A percentile compares a stretch with the other conserved stretches of the same genome.
Evolutionary conservation across 2,329 filamentous ascomycete genomes (phyloP).

Genomic region (Geosmithia flava): DNA sequence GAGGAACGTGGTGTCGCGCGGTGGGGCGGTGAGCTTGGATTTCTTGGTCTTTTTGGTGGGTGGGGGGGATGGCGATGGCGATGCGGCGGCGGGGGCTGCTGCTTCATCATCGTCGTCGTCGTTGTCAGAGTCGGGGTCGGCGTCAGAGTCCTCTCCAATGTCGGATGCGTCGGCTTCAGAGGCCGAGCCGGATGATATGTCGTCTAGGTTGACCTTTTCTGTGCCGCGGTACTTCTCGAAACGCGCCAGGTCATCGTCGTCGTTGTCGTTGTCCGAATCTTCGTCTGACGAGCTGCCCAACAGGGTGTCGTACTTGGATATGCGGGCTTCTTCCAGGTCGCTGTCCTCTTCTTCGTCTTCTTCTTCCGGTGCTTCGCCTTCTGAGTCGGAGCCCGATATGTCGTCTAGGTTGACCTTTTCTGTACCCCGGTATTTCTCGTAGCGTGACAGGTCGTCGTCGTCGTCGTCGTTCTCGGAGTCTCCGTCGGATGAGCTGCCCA

Average conservation of each 20-base stretch:
- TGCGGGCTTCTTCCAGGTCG: constrained; percentile 1
- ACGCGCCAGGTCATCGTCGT: constrained; percentile 19
- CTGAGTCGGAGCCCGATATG: constrained; percentile 17
- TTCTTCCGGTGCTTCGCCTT: constrained; percentile 17
- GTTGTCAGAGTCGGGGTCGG: constrained; percentile 13
- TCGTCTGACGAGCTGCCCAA: constrained; percentile 31
- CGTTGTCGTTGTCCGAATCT: constrained; percentile 20
- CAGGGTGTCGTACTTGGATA: constrained; percentile 30
- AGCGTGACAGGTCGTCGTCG: constrained; percentile 19
- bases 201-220: constrained; percentile 23
- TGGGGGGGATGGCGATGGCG: constrained; percentile 16
- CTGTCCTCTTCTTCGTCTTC: constrained; percentile 10
- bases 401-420: constrained; percentile 25
- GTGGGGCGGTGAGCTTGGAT: constrained; percentile 8
- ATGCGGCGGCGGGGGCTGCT: constrained; percentile 13
- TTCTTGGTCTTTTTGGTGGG: constrained; percentile 9
- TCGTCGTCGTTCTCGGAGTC: constrained; percentile 21
- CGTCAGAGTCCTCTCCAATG: constrained; percentile 10
- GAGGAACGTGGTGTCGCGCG: constrained; percentile 48
- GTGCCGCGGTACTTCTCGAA: constrained; percentile 17
- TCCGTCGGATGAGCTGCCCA: constrained; percentile 27
- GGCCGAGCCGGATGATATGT: constrained; percentile 24
- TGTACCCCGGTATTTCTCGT: constrained; percentile 16
- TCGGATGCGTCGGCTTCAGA: constrained; percentile 4
- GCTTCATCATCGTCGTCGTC: constrained; percentile 14